A percentile compares a stretch with the other conserved stretches of the same genome.
Evolutionary conservation across 345 rosid genomes (phyloP).

Genomic region (Adansonia digitata): DNA sequence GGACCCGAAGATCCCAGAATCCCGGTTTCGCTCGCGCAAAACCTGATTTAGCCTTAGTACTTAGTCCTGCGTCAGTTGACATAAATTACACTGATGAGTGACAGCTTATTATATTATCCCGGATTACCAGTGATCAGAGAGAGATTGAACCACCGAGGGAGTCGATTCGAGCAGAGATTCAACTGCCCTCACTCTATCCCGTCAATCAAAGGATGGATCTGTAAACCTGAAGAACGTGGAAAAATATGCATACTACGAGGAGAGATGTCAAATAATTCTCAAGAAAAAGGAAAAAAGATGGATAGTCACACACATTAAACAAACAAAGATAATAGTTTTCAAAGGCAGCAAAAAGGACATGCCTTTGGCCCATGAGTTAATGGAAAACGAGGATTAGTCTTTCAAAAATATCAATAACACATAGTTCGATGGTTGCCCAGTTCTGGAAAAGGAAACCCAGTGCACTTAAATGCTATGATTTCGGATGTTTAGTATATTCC

Average conservation of each 20-base stretch:
- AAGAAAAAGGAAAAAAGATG: not conserved
- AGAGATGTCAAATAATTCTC: too few species aligned
- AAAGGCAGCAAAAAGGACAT: not conserved
- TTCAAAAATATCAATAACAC: slow-evolving; percentile 74
- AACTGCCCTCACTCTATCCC: slow-evolving; percentile 96
- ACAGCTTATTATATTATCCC: not conserved
- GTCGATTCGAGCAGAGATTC: slow-evolving; percentile 81
- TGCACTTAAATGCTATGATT: not conserved
- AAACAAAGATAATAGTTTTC: too few species aligned
- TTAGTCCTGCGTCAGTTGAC: slow-evolving; percentile 41
- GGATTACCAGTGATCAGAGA: not conserved
- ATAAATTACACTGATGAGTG: not conserved
- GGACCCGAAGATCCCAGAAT: slow-evolving; percentile 83
- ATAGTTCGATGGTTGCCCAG: slow-evolving; percentile 75
- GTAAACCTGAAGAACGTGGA: slow-evolving; percentile 61
- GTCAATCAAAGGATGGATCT: slow-evolving; percentile 86
- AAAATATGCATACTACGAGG: not conserved
- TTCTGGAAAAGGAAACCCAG: slow-evolving; percentile 38
- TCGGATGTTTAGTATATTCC: too few species aligned
- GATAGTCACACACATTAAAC: not conserved
- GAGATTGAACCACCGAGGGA: slow-evolving; percentile 56
- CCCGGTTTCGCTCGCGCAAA: slow-evolving; percentile 46
- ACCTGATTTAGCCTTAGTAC: slow-evolving; percentile 52
- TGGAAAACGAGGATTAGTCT: slow-evolving; percentile 66
- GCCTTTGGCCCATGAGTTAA: slow-evolving; percentile 74